phyloP scores from a whole-genome alignment of 768 basidiomycete species.

The Hebeloma cylindrosporum region DNA sequence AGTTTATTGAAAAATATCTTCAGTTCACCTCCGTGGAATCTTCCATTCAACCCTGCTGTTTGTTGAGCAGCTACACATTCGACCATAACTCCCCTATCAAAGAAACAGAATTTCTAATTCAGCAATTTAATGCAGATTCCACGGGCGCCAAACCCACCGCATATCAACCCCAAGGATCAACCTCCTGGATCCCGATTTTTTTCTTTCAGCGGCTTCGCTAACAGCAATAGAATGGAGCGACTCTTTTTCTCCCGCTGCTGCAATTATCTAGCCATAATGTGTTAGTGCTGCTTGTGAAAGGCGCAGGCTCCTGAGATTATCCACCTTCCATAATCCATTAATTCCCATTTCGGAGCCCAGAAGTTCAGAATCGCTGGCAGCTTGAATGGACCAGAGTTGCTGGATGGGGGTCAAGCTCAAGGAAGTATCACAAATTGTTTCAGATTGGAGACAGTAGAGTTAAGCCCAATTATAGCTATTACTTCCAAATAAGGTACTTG shows the following conservation, averaged over 20 bases:
- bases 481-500: too few relatives aligned
- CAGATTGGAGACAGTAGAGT: too few relatives aligned
- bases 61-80: conserved; percentile 3
- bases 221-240: neutral
- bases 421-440: too few relatives aligned
- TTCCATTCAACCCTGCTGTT: neutral
- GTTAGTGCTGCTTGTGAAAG: neutral
- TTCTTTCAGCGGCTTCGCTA: neutral
- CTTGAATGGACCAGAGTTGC: conserved; percentile 8
- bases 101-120: too few relatives aligned
- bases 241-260: neutral
- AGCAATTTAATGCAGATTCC: neutral
- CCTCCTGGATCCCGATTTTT: neutral
- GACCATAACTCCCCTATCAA: conserved; percentile 5
- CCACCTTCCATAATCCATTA: conserved; percentile 6
- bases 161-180: conserved; percentile 9
- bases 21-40: neutral
- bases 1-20: conserved; percentile 8
- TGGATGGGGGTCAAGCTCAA: neutral
- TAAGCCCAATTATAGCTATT: too few relatives aligned
- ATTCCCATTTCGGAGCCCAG: conserved; percentile 1
- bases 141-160: neutral
- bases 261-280: neutral
- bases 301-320: neutral
- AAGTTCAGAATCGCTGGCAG: conserved; percentile 15